Evolutionary conservation across 495 filamentous ascomycete species (phyloP), one percentile per base, ranked within the genome.

Genomic region (Podospora pseudopauciseta): DNA sequence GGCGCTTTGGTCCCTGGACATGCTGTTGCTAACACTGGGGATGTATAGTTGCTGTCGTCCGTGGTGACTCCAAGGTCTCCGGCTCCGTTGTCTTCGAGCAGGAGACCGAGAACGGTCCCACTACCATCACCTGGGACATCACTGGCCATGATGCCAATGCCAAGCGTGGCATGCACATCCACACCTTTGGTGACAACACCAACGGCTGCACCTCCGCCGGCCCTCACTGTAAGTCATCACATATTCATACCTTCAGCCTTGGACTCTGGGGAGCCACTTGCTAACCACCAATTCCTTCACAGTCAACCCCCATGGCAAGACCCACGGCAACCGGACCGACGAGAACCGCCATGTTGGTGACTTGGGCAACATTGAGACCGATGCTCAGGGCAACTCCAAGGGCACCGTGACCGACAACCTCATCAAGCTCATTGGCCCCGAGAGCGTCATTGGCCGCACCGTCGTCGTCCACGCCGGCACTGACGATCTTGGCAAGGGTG

Each of bases 161-260:
- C 75, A 87, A 94, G 89, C 93, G 96, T 84, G 95, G 90, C 81
- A 90, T 97, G 86, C 96, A 98, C 86, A 89, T 98, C 76, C 95
- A 98, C 85, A 91, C 95, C 83, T 99, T 97, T 77, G 95, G 96
- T 80, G 95, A 97, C 88, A 98, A 97, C 87, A 97, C 96, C 85
- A 99, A 98, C 82, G 95, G 96, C 80, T 99, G 95, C 89, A 98
- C 95, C 67, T 94, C 90, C 68, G 95, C 95, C 64, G 95, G 95
- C 57, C 93, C 95, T 74, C 95, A 99, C 83, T 98, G 92, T 95
- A 87, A 76, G 91, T 81, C 7, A 49, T 15, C 32, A 30, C 0
- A 44, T 4, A 9, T 28, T 44, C 18, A n/a, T 20, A 26, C 32
- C 1, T 23, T 20, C 15, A 49, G 39, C 39, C 3, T 49, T 13